Evolutionary conservation across 2,329 filamentous ascomycete species (phyloP), one percentile per base, ranked within the genome.

Genomic region (Fusarium lateritium): DNA sequence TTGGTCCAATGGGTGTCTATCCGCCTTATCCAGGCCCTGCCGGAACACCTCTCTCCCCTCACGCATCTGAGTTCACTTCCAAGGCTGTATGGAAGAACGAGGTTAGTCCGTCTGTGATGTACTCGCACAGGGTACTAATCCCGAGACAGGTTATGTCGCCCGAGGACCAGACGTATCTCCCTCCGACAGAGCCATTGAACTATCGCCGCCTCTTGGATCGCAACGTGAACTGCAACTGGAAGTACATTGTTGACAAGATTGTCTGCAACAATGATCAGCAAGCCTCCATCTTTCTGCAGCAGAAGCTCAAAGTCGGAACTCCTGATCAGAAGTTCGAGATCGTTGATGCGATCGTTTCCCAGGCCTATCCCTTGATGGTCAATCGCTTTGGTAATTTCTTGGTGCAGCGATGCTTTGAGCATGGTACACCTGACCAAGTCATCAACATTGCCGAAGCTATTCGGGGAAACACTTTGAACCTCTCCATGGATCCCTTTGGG

Each of bases 191-290:
- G 80, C 96, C 95, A 13, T 87, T 98, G 75, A 98, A 99, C 81
- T 99, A 98, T 76, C 94, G 96, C 64, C 94, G 94, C 57, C 87
- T 99, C 39, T 89, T 98, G 46, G 96, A 99, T 77, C 94, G 94
- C 76, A 97, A 95, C 77, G 94, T 97, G 80, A 97, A 93, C 76
- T 98, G 95, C 82, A 97, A 99, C 83, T 99, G 95, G 96, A 97
- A 96, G 82, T 98, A 97, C 79, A 98, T 99, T 73, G 96, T 99
- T 56, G 95, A 99, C 83, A 98, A 98, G 85, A 99, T 99, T 77
- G 94, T 99, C 71, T 97, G 94, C 88, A 98, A 94, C 83, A 98
- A 99, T 79, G 96, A 99, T 77, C 96, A 99, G 80, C 96, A 99
- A 81, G 96, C 97, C 11, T 99, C 96, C 3, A 98, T 99, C 75